Percentiles rank a stretch among this genome's conserved stretches.
These are phyloP conservation scores for Dryas integrifolia DNA, from an alignment of 331 rosid genomes.

Conservation along the genomic window DNA sequence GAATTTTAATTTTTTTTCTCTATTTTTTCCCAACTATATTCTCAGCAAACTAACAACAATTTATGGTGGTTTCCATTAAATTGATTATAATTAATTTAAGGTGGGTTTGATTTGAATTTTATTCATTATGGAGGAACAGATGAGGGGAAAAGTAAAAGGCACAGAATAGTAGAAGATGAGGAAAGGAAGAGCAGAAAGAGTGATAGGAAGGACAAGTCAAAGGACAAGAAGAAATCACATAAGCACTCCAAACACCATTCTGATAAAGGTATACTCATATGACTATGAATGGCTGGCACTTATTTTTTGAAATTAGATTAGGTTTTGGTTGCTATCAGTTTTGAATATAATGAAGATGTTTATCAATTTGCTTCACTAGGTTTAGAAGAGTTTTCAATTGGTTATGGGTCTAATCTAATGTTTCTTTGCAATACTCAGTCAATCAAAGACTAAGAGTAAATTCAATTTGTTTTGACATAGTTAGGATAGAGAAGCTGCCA, in stretches of 20 bases:
- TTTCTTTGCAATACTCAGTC: background rate
- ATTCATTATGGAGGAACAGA: conserved; percentile 39
- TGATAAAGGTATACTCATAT: conserved; percentile 31
- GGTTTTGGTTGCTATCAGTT: background rate
- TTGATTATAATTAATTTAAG: background rate
- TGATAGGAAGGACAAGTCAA: conserved; percentile 60
- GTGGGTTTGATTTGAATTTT: background rate
- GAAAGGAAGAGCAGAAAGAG: conserved; percentile 54
- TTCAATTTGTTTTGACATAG: background rate
- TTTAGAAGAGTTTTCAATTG: background rate
- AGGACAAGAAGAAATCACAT: conserved; percentile 53
- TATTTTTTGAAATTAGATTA: background rate
- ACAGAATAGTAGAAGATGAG: conserved; percentile 51
- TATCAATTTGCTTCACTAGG: background rate
- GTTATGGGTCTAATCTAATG: background rate
- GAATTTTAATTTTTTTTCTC: background rate
- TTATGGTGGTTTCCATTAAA: background rate
- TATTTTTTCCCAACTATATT: background rate
- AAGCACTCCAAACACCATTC: conserved; percentile 46
- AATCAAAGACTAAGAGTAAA: background rate
- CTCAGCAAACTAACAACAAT: background rate
- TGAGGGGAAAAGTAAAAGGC: conserved; percentile 67
- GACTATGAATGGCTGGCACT: background rate
- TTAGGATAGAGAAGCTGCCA: background rate
- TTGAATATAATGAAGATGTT: background rate